Evolutionary conservation across 805 yeast species (phyloP), one percentile per base, ranked within the genome.

Genomic region (Clavispora fructus): DNA sequence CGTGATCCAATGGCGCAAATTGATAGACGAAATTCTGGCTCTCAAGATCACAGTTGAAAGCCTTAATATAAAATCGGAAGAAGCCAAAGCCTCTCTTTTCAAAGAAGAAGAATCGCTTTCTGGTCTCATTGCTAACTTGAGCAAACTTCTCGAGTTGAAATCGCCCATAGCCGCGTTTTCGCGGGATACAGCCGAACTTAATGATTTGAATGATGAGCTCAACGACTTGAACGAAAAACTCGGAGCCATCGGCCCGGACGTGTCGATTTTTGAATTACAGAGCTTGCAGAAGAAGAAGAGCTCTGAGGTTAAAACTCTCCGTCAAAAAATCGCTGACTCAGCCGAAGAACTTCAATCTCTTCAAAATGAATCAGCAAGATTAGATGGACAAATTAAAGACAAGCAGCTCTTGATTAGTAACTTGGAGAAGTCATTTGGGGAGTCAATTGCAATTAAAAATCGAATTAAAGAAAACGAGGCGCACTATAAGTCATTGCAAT

Each of bases 381-480:
- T 81, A 19, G 85, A 83, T 47, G 72, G 67, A 30, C 62, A 63
- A 31, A 62, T 82, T 12, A 80, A 80, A 47, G 87, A 82, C 53
- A 71, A 74, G 44, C 69, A 71, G 53, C 60, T 84, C 39, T 54
- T 58, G 3, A 75, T 86, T 25, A 77, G 79, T 52, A 72, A 75
- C 39, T 59, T 80, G 46, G 86, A 83, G 55, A 70, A 67, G 40
- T 64, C 79, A 6, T 64, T 79, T 28, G 59, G 72, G 40, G 85
- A 81, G 46, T 67, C 73, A 31, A 64, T 64, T 17, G 71, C 67
- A 44, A 55, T 77, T 44, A 63, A 66, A 44, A 65, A 57, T 23
- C 56, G 69, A 3, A 64, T 80, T 7, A 55, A 55, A 2, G 78
- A 70, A 14, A 58, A 63, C 13, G 67, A 64, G 27, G 42, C 29